Conservation (phyloP, 2,329 filamentous ascomycete genomes). For the Blastomyces percursus region DNA sequence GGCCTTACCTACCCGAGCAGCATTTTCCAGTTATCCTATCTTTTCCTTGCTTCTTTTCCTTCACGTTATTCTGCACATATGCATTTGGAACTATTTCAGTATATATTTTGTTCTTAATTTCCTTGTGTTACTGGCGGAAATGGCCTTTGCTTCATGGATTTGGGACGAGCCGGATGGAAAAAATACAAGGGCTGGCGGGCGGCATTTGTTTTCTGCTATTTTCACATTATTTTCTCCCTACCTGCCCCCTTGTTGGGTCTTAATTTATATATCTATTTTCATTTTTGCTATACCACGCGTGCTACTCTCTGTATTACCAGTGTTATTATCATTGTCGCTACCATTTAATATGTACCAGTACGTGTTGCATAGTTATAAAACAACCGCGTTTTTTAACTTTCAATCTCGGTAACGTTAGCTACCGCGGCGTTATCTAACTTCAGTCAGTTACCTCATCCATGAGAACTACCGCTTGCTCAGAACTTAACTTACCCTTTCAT, state of each 20-base stretch:
- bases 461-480: neutral
- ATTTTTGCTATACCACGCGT: neutral
- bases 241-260: neutral
- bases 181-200: neutral
- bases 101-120: neutral
- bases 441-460: neutral
- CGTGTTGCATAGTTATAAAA: neutral
- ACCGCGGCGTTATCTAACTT: too few relatives aligned
- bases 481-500: neutral
- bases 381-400: neutral
- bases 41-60: neutral
- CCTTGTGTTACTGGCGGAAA: neutral
- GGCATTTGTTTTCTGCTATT: neutral
- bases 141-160: neutral
- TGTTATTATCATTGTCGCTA: neutral
- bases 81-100: neutral
- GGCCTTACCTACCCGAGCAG: too few relatives aligned
- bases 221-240: neutral
- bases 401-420: too few relatives aligned
- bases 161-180: neutral
- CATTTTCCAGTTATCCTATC: neutral
- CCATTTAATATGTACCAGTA: neutral
- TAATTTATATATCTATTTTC: neutral
- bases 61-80: neutral
- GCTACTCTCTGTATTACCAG: neutral